Base-by-base conservation (phyloP, 495 filamentous ascomycete genomes). In the Cladorrhinum samala region DNA sequence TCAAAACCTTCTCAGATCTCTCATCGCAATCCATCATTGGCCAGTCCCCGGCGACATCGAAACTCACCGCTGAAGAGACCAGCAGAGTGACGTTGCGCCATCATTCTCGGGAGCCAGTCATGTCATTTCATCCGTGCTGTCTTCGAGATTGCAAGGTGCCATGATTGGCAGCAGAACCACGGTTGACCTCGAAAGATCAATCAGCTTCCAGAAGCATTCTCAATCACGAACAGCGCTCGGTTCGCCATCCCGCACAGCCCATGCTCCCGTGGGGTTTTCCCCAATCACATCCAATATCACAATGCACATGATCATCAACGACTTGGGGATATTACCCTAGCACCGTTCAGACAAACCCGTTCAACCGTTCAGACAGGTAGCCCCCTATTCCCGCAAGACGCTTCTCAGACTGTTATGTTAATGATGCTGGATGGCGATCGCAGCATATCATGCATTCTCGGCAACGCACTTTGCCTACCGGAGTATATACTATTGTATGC, bases 141-240 rank as follows among this genome's bases (percentile, higher is more conserved):
- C 14, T 39, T 25, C 50, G 30, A 63, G 57, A 60, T 60, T 60
- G 54, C 41, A 48, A 48, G 50, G 53, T 59, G 55, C n/a, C 50
- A 63, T 58, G 49, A 60, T 57, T 59, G 60, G 44, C 49, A 52
- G 17, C 39, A 14, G 17, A 41, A 41, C 39, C 39, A 41, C n/a
- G 17, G 39, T 23, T 47, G 27, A 13, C 20, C 21, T n/a, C 17
- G 30, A 41, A 5, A 41, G n/a, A n/a, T n/a, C n/a, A n/a, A n/a
- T n/a, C n/a, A n/a, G n/a, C 39, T 41, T 41, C 39, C 17, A 18
- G 39, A 4, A 18, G 39, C 27, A 33, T n/a, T n/a, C n/a, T n/a
- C n/a, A n/a, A n/a, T n/a, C n/a, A n/a, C n/a, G 27, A 11, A 11
- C 11, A 33, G 27, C 27, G 27, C 27, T 33, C 27, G 27, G 27